phyloP scores from a whole-genome alignment of 2,329 filamentous ascomycete species.

The Aspergillus sp. region DNA sequence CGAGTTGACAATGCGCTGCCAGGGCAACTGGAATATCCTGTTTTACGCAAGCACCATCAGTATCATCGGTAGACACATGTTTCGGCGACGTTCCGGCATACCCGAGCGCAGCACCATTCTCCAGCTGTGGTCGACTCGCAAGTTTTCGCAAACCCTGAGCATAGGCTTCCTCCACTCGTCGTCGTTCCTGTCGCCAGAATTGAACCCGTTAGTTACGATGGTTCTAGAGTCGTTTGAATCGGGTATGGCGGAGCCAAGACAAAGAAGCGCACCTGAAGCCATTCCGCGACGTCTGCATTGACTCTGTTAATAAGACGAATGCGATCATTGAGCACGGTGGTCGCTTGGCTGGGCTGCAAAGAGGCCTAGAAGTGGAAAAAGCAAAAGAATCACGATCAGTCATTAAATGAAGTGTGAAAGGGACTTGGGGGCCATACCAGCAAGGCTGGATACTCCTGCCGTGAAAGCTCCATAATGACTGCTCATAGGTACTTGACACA shows the following conservation, averaged over 20 bases:
- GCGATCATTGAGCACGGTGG: conserved; percentile 74
- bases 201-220: conserved; percentile 7
- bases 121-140: conserved; percentile 64
- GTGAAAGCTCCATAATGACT: conserved; percentile 62
- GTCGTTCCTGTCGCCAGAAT: conserved; percentile 63
- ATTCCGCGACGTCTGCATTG: conserved; percentile 90
- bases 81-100: conserved; percentile 42
- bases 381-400: conserved; percentile 4
- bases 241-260: conserved; percentile 5
- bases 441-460: conserved; percentile 88
- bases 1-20: conserved; percentile 77
- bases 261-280: conserved; percentile 68
- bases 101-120: conserved; percentile 77
- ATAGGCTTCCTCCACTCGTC: conserved; percentile 86
- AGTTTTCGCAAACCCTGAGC: conserved; percentile 75
- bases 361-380: conserved; percentile 53
- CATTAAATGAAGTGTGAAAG: not conserved
- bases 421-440: conserved; percentile 59
- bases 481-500: conserved; percentile 19
- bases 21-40: conserved; percentile 84
- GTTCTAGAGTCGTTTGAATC: conserved; percentile 5
- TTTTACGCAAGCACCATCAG: conserved; percentile 8
- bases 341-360: conserved; percentile 75
- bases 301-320: conserved; percentile 78
- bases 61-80: conserved; percentile 2